phyloP scores from a whole-genome alignment of 139 green algal species.

The Chlorella sp. region DNA sequence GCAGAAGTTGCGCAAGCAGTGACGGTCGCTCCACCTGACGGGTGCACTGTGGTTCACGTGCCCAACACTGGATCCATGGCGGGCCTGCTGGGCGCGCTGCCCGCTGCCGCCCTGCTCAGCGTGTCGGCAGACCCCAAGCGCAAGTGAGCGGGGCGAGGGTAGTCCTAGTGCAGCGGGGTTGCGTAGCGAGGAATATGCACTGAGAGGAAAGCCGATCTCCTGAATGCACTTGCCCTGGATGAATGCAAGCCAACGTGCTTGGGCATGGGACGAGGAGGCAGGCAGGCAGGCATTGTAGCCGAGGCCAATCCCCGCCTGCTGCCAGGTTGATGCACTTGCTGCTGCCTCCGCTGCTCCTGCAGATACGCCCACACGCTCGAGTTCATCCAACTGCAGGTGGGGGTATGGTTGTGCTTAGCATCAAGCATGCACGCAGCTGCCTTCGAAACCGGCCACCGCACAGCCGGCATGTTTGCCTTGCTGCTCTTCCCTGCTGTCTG shows the following conservation, averaged over 20 bases:
- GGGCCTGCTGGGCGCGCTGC: conserved; percentile 52
- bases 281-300: no score
- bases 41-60: conserved; percentile 52
- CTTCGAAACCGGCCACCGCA: no score
- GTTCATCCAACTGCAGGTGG: conserved; percentile 8
- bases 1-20: neutral
- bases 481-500: no score
- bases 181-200: no score
- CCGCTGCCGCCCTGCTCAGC: neutral
- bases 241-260: neutral
- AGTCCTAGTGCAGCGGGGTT: no score
- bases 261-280: no score
- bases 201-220: no score
- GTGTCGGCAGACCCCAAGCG: neutral
- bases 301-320: no score
- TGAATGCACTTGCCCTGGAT: neutral
- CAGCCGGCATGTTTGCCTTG: no score
- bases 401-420: no score
- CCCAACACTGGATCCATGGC: conserved; percentile 80
- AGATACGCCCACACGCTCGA: conserved; percentile 68
- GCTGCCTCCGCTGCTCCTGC: conserved; percentile 47
- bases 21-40: neutral
- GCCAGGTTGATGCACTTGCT: no score
- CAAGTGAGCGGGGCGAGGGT: conserved; percentile 2
- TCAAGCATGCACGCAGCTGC: no score